These are phyloP conservation scores for Glomus cerebriforme DNA, from an alignment of 192 early-diverging fungal species.

Conservation along the genomic window DNA sequence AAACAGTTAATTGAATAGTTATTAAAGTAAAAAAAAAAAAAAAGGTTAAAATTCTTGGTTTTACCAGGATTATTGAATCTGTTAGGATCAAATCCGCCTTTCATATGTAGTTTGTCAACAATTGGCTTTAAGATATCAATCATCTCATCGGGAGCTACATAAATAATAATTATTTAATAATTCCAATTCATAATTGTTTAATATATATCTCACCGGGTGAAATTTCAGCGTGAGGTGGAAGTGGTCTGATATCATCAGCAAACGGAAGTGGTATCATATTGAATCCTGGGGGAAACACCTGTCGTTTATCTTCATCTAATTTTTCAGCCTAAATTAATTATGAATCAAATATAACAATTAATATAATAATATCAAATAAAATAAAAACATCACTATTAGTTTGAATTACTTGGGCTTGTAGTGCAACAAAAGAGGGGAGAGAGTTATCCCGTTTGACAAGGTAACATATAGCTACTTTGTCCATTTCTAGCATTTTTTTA, in stretches of 20 bases:
- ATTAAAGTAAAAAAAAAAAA: no score
- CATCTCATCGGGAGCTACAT: slow-evolving; percentile 39
- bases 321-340: slow-evolving; percentile 49
- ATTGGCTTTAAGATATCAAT: slow-evolving; percentile 39
- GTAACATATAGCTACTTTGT: slow-evolving; percentile 70
- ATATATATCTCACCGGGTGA: no score
- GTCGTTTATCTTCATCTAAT: slow-evolving; percentile 46
- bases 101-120: slow-evolving; percentile 43
- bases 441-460: slow-evolving; percentile 56
- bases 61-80: slow-evolving; percentile 50
- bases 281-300: slow-evolving; percentile 65
- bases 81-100: slow-evolving; percentile 43
- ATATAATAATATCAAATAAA: not conserved
- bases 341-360: not conserved
- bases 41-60: not conserved
- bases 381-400: no score
- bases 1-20: no score
- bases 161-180: not conserved
- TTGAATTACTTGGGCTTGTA: slow-evolving; percentile 65
- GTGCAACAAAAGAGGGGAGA: slow-evolving; percentile 58
- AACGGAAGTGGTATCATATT: slow-evolving; percentile 69
- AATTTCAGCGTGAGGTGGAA: no score
- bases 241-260: slow-evolving; percentile 70
- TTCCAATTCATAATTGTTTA: no score
- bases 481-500: slow-evolving; percentile 51